Percentiles rank a stretch among this genome's conserved stretches.
Evolutionary conservation across 805 yeast species (phyloP).

Genomic region (Grigorovia jiainica): DNA sequence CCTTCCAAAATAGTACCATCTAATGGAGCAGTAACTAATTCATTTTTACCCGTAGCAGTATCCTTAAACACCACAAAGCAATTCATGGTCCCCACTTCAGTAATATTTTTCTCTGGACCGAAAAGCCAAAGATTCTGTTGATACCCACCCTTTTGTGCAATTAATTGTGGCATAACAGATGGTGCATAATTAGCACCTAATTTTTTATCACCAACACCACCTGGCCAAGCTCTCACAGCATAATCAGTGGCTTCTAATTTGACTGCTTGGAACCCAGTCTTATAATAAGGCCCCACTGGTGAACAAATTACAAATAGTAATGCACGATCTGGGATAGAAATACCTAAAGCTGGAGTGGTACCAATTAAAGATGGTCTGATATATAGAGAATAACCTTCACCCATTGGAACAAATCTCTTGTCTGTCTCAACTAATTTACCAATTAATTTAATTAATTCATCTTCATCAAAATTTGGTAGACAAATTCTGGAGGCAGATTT

Average conservation of each 20-base stretch:
- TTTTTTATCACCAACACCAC: constrained; percentile 92
- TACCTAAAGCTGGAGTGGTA: constrained; percentile 81
- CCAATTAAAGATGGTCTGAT: constrained; percentile 93
- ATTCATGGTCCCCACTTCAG: constrained; percentile 98
- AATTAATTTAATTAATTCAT: constrained; percentile 63
- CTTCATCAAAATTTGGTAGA: constrained; percentile 75
- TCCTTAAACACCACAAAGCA: constrained; percentile 78
- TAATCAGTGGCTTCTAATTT: constrained; percentile 87
- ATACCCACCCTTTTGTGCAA: constrained; percentile 83
- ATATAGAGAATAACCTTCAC: constrained; percentile 83
- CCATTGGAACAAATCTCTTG: constrained; percentile 65
- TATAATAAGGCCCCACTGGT: constrained; percentile 94
- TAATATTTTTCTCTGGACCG: constrained; percentile 74
- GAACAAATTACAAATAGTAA: constrained; percentile 78
- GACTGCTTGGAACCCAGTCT: constrained; percentile 95
- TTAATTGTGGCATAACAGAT: constrained; percentile 77
- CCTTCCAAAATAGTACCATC: constrained; percentile 97
- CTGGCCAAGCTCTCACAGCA: constrained; percentile 98
- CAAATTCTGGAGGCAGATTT: constrained; percentile 82
- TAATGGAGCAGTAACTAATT: constrained; percentile 88
- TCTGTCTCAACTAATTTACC: constrained; percentile 68
- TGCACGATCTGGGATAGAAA: constrained; percentile 70
- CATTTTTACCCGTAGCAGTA: constrained; percentile 65
- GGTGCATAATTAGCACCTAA: constrained; percentile 98
- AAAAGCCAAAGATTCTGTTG: constrained; percentile 95